These are phyloP conservation scores for Lablab purpureus DNA, from an alignment of 306 rosid species.

Conservation along the genomic window DNA sequence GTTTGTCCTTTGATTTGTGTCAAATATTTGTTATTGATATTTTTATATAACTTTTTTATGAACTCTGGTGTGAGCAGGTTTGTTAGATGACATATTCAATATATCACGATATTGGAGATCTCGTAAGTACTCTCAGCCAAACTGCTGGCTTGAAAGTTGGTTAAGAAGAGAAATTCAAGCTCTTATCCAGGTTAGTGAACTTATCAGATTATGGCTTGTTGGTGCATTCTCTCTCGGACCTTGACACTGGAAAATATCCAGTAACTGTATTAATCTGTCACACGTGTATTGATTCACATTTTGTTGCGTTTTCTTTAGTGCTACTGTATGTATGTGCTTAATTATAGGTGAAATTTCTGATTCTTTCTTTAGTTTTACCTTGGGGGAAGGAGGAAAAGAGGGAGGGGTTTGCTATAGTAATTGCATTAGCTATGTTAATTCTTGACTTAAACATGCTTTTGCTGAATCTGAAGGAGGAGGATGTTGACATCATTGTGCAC, in stretches of 20 bases:
- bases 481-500: constrained; percentile 80
- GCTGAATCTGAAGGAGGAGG: constrained; percentile 74
- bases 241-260: constrained; percentile 14
- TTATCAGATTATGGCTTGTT: constrained; percentile 31
- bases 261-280: neutral
- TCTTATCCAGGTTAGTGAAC: constrained; percentile 67
- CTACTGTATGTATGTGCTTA: neutral
- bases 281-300: neutral
- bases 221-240: constrained; percentile 9
- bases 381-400: neutral
- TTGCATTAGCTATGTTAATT: constrained; percentile 12
- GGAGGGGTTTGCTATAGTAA: neutral
- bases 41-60: neutral
- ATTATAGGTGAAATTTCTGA: neutral
- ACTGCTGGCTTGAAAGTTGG: constrained; percentile 80
- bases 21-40: constrained; percentile 11
- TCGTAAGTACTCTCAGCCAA: constrained; percentile 67
- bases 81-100: constrained; percentile 67
- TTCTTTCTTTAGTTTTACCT: neutral
- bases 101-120: constrained; percentile 71
- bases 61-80: constrained; percentile 60
- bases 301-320: constrained; percentile 9
- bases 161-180: constrained; percentile 92
- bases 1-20: constrained; percentile 13
- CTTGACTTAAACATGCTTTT: constrained; percentile 32